Conservation (phyloP, 352 stramenopile species). For the Stramenopiles sp. region DNA sequence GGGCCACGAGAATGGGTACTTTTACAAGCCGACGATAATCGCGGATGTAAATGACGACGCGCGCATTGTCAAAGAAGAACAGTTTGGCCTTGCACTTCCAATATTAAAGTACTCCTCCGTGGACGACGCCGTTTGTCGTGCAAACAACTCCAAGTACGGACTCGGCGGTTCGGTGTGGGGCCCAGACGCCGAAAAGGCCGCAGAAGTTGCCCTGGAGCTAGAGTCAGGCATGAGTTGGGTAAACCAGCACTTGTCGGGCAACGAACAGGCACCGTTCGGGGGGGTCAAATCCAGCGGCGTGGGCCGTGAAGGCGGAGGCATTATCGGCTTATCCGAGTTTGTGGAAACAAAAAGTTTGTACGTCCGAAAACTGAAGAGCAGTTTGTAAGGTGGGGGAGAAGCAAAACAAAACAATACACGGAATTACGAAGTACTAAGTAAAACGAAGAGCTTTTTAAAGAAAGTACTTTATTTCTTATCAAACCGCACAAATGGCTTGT, state of each 20-base stretch:
- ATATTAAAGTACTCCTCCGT: slow-evolving; percentile 20
- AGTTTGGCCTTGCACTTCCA: slow-evolving; percentile 24
- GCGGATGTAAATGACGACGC: slow-evolving; percentile 20
- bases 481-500: too few species aligned
- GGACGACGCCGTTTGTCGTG: slow-evolving; percentile 18
- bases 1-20: background rate
- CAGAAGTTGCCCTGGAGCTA: slow-evolving; percentile 24
- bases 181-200: slow-evolving; percentile 18
- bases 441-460: too few species aligned
- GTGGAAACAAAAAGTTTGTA: slow-evolving; percentile 7
- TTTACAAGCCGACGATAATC: slow-evolving; percentile 22
- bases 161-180: slow-evolving; percentile 25
- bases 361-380: slow-evolving; percentile 1
- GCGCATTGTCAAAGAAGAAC: slow-evolving; percentile 21
- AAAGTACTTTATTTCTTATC: too few species aligned
- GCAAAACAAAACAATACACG: too few species aligned
- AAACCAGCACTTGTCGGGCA: slow-evolving; percentile 24
- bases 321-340: slow-evolving; percentile 3
- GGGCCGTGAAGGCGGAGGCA: slow-evolving; percentile 21
- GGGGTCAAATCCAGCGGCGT: slow-evolving; percentile 25
- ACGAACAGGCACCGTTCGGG: slow-evolving; percentile 23
- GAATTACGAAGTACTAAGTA: too few species aligned
- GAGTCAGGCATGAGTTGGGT: slow-evolving; percentile 25
- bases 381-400: too few species aligned
- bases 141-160: slow-evolving; percentile 24